Percentiles rank a stretch among this genome's conserved stretches.
These are phyloP conservation scores for Russula lepida DNA, from an alignment of 768 basidiomycete genomes.

Conservation along the genomic window DNA sequence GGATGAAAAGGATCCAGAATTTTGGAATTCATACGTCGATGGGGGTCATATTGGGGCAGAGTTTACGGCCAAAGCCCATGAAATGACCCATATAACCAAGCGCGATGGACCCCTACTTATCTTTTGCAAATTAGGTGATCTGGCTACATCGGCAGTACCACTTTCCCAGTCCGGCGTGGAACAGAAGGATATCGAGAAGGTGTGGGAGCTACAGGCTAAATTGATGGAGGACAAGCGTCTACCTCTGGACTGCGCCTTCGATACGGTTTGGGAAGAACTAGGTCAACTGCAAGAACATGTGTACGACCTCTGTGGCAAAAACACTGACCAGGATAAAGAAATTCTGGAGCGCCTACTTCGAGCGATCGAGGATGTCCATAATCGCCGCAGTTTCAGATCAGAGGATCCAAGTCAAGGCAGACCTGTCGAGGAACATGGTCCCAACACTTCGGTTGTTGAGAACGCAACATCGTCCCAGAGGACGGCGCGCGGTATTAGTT, in stretches of 20 bases:
- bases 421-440: not conserved
- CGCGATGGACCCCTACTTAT: conserved; percentile 10
- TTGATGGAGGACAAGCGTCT: not conserved
- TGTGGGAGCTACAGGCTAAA: not conserved
- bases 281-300: not conserved
- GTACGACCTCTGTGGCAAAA: not conserved
- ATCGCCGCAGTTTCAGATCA: too few species aligned
- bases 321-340: not conserved
- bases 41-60: not conserved
- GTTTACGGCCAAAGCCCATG: conserved; percentile 1
- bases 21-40: not conserved
- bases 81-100: not conserved
- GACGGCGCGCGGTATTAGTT: not conserved
- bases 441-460: not conserved
- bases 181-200: not conserved
- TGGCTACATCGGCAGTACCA: not conserved
- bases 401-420: not conserved
- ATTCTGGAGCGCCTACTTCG: not conserved
- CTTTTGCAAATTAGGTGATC: not conserved
- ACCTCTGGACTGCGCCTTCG: not conserved
- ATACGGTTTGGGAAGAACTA: not conserved
- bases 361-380: not conserved
- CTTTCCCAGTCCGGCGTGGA: not conserved
- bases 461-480: not conserved
- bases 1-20: not conserved